Base-by-base conservation (phyloP, 331 rosid species). In the Spiraea crenata region DNA sequence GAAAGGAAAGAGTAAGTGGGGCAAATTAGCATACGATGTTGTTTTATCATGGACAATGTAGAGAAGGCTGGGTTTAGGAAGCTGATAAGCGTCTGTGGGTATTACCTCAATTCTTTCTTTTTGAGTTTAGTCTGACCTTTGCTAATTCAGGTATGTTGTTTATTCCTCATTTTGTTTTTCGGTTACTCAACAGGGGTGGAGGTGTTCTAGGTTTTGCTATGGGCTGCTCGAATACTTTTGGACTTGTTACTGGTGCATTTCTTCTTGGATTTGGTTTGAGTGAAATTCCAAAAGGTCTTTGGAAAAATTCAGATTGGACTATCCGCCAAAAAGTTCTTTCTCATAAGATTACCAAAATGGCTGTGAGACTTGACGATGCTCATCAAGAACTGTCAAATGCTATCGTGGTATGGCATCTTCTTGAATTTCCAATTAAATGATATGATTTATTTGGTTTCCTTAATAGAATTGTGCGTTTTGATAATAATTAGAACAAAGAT, bases 261-360 rank as follows among this genome's bases (percentile, higher is more conserved):
- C 99, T 93, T 81, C 96, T 91, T 65, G 99, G 99, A 67, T 93
- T 91, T 63, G 97, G 97, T 58, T 84, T 91, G 88, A 91, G 95
- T 19, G 99, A 91, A 91, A 91, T 93, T 79, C 99, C 99, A 38
- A 91, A 79, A 84, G 82, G 87, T 63, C 78, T 91, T 66, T 93
- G 97, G 96, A 93, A 78, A 82, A 89, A 89, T 81, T 89, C 99
- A 9, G 95, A 89, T 67, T 86, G 95, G 99, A 89, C 86, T 38
- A 91, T 83, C 42, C 91, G 91, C 59, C 99, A 85, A 74, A 93
- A 90, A 86, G 91, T 91, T 82, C 93, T 93, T 69, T 89, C 97
- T 65, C 99, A 93, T 79, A 89, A 89, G 82, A 91, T 93, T 86
- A 90, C 95, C 31, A 89, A 91, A 84, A 87, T 87, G 87, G 95